Percentiles rank a stretch among this genome's conserved stretches.
Conservation (phyloP, 805 yeast genomes). For the Starmerella asiatica region DNA sequence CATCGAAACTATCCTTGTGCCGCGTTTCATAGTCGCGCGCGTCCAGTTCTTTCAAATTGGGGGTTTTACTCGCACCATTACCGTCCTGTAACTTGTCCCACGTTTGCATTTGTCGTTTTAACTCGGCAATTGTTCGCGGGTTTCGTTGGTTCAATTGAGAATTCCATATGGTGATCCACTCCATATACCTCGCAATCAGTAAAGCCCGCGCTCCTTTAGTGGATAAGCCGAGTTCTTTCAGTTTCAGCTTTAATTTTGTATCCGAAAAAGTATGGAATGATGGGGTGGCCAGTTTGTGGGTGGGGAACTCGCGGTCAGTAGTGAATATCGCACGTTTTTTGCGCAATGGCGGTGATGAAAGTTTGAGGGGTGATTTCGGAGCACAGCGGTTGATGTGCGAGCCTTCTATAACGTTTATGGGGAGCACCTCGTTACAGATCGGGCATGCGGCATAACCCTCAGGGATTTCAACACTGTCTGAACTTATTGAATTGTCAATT, state of each 20-base stretch:
- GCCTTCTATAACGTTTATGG: slow-evolving; percentile 42
- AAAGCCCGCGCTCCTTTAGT: slow-evolving; percentile 49
- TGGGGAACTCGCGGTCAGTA: slow-evolving; percentile 1
- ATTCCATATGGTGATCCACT: slow-evolving; percentile 65
- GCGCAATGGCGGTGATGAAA: slow-evolving; percentile 34
- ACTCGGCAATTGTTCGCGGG: slow-evolving; percentile 45
- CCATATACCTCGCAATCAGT: slow-evolving; percentile 58
- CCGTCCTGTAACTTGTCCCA: slow-evolving; percentile 19
- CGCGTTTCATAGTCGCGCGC: slow-evolving; percentile 8
- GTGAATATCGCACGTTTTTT: slow-evolving; percentile 3
- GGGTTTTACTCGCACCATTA: slow-evolving; percentile 2
- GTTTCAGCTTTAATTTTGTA: slow-evolving; percentile 46
- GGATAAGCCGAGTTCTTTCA: slow-evolving; percentile 43
- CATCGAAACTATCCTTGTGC: slow-evolving; percentile 19
- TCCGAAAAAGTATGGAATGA: slow-evolving; percentile 49
- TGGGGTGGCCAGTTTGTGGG: slow-evolving; percentile 30
- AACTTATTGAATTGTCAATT: neutral
- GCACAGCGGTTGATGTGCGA: slow-evolving; percentile 54
- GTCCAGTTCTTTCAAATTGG: slow-evolving; percentile 14
- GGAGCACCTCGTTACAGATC: slow-evolving; percentile 44
- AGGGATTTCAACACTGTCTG: slow-evolving; percentile 1
- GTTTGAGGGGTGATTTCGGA: neutral
- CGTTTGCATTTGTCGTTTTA: slow-evolving; percentile 40
- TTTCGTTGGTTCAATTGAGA: slow-evolving; percentile 61
- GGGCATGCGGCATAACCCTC: slow-evolving; percentile 47